Evolutionary conservation across 192 early-diverging fungal species (phyloP), one percentile per base, ranked within the genome.

Genomic region (Backusella mclennaniae): DNA sequence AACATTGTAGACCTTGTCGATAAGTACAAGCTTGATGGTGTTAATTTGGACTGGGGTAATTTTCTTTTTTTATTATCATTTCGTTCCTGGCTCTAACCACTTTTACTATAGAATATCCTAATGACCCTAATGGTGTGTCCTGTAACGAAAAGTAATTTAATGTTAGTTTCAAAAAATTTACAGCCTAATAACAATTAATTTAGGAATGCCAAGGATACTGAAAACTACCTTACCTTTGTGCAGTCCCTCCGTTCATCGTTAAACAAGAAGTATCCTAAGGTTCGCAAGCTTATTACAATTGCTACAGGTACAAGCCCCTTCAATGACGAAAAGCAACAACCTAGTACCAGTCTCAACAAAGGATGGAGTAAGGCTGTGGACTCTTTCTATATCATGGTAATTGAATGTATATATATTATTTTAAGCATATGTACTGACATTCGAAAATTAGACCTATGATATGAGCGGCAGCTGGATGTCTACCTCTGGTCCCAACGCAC

Each of bases 1-100:
- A 79, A 76, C 15, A 66, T 89, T 17, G 85, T 84, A 19, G 70
- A 84, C 15, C 71, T 67, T 59, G 76, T 91, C 2, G 70, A 79
- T 29, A 36, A 81, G 9, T 83, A 85, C 59, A 49, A 80, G 9
- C 66, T 92, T 23, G 87, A 92, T 71, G 92, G 92, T 6, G 76
- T 92, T 6, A 88, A 91, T 69, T 76, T 93, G 14, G 92, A 93
- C 77, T 92, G 89, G 89, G 92, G 76, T 77, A 77, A 77, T 0
- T n/a, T 52, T 36, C 15, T 8, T 14, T 14, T 23, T 11, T 41
- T 33, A 87, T 56, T 87, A 84, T 49, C 88, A 85, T 9, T 79
- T 85, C 9, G 14, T 49, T 29, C n/a, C 8, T 21, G 23, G 11
- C 0, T 29, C 56, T 63, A 63, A 63, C 21, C 9, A 14, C 29